Percentiles rank a stretch among this genome's conserved stretches.
phyloP scores from a whole-genome alignment of 306 rosid species.

The Cucurbita maxima region DNA sequence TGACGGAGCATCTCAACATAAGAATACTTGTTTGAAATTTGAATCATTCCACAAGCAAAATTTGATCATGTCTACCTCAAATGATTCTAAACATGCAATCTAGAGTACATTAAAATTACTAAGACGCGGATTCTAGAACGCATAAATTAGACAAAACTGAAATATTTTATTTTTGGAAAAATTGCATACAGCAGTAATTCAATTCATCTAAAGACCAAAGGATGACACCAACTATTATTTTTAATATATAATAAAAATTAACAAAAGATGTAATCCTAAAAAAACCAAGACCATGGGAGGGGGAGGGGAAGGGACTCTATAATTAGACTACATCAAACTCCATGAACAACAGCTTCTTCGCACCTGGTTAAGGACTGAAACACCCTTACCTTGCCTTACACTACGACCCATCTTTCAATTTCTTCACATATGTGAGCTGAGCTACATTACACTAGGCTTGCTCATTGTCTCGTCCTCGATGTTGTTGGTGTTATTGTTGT shows the following conservation, averaged over 20 bases:
- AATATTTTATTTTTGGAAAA: background rate
- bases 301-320: background rate
- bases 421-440: background rate
- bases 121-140: too few species aligned
- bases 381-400: background rate
- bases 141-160: background rate
- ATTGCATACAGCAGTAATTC: background rate
- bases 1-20: too few species aligned
- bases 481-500: too few species aligned
- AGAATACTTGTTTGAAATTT: too few species aligned
- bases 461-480: background rate
- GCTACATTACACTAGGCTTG: background rate
- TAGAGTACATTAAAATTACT: too few species aligned
- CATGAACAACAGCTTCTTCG: conserved; percentile 3
- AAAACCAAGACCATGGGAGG: background rate
- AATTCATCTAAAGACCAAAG: background rate
- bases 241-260: background rate
- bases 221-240: background rate
- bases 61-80: too few species aligned
- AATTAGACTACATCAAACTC: conserved; percentile 2
- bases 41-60: too few species aligned
- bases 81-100: too few species aligned
- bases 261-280: background rate
- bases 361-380: background rate
- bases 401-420: background rate